Conservation (phyloP, 2,329 filamentous ascomycete species). For the Chrysoporthe deuterocubensis region DNA sequence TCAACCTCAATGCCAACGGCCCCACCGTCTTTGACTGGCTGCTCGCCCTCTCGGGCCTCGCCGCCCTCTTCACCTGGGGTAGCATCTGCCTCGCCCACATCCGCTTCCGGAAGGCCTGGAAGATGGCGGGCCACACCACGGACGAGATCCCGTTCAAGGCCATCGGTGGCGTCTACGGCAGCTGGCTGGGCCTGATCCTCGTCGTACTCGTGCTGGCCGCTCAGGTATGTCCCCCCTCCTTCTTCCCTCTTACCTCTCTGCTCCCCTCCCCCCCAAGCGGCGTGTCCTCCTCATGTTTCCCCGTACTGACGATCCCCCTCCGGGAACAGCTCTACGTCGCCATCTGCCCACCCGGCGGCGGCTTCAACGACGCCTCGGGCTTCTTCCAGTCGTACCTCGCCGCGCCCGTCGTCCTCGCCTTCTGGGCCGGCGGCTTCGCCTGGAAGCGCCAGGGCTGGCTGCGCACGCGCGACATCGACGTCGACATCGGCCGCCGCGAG, state of each 20-base stretch:
- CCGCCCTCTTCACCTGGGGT: slow-evolving; percentile 70
- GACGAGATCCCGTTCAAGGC: slow-evolving; percentile 71
- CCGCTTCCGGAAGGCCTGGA: slow-evolving; percentile 70
- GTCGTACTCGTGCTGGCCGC: slow-evolving; percentile 61
- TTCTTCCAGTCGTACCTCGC: slow-evolving; percentile 62
- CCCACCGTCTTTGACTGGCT: slow-evolving; percentile 67
- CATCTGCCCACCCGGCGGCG: slow-evolving; percentile 38
- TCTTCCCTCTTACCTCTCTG: slow-evolving; percentile 44
- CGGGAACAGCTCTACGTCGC: slow-evolving; percentile 46
- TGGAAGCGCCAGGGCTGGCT: slow-evolving; percentile 69
- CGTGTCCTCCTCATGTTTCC: not conserved
- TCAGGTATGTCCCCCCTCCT: slow-evolving; percentile 47
- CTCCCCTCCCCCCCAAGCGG: not conserved
- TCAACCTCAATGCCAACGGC: slow-evolving; percentile 50
- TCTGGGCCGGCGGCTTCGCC: slow-evolving; percentile 59
- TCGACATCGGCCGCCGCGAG: slow-evolving; percentile 66
- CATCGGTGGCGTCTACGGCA: slow-evolving; percentile 64
- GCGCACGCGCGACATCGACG: slow-evolving; percentile 63
- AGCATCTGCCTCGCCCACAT: slow-evolving; percentile 72
- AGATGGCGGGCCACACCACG: slow-evolving; percentile 61
- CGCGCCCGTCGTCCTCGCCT: slow-evolving; percentile 56
- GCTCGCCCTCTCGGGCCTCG: slow-evolving; percentile 65
- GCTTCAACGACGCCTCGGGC: slow-evolving; percentile 43
- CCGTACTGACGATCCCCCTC: not conserved
- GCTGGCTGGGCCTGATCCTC: slow-evolving; percentile 64